Base-by-base conservation (phyloP, 345 rosid genomes). In the Turnera subulata region DNA sequence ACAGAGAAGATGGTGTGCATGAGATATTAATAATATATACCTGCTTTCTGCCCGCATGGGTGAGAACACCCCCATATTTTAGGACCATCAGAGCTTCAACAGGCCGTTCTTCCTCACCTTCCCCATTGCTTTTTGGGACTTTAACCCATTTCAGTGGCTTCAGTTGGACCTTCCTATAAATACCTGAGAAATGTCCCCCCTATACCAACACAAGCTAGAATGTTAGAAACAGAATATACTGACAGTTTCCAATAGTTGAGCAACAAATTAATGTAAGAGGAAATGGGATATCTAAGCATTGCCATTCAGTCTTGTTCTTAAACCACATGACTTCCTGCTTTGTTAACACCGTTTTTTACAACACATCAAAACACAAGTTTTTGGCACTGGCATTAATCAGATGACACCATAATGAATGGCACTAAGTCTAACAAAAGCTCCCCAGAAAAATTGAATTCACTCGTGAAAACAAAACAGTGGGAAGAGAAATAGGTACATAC, bases 11-110 rank as follows among this genome's bases (percentile, higher is more conserved):
- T 2, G 8, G 40, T 7, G 40, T 33, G 21, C 37, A 15, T 38
- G 40, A 61, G 56, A 46, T 51, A 37, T 20, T 17, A 52, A 45
- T 47, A 59, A 46, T 4, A 46, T 47, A 59, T 48, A 89, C 99
- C 97, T 94, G 99, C 77, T 89, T 88, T 77, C 99, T 82, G 56
- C 99, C 99, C 62, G 99, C 99, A 90, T 94, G 99, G 10, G 99
- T 94, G 58, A 94, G 84, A 73, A 94, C 97, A 32, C 99, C 99
- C 56, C 99, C 99, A 72, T 94, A 94, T 63, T 94, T 94, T 72
- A 94, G 86, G 77, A 94, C 81, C 99, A 94, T 94, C 50, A 94
- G 79, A 60, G 99, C 99, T 75, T 94, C 99, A 59, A 82, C 82
- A 21, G 99, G 99, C 16, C 89, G 79, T 68, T 94, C 97, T 78